phyloP scores from a whole-genome alignment of 345 rosid genomes.

The Ailanthus altissimus region DNA sequence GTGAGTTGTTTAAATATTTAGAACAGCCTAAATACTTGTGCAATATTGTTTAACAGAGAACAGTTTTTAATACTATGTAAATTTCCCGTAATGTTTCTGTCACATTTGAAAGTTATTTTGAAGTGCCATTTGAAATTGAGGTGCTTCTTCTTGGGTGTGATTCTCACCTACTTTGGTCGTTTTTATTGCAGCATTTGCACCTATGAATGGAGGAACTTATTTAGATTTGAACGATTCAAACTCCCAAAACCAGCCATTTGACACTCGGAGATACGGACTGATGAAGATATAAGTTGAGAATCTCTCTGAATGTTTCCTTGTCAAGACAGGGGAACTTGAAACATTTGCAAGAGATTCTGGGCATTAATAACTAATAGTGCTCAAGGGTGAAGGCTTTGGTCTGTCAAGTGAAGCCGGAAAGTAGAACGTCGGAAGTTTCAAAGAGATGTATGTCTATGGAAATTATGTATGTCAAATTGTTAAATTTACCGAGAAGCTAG shows the following conservation, averaged over 20 bases:
- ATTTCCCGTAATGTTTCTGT: neutral
- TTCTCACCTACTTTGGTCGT: constrained; percentile 20
- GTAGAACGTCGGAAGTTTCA: neutral
- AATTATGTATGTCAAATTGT: neutral
- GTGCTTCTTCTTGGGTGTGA: neutral
- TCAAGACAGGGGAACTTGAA: neutral
- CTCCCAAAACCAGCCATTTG: constrained; percentile 51
- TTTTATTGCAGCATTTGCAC: constrained; percentile 76
- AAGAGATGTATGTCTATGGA: neutral
- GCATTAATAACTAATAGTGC: neutral
- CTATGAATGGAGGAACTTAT: constrained; percentile 51
- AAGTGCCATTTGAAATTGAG: neutral
- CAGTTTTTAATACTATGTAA: neutral
- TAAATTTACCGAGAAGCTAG: neutral
- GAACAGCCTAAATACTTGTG: neutral
- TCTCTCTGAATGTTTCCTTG: neutral
- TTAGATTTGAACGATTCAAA: constrained; percentile 29
- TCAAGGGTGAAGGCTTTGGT: neutral
- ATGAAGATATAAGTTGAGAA: neutral
- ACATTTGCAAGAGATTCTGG: neutral
- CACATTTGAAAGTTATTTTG: neutral
- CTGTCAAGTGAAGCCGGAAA: neutral
- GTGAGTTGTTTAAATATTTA: neutral
- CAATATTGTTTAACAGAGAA: neutral
- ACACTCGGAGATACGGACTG: constrained; percentile 44